phyloP scores from a whole-genome alignment of 1,284 basidiomycete genomes.

The Athelia sp. region DNA sequence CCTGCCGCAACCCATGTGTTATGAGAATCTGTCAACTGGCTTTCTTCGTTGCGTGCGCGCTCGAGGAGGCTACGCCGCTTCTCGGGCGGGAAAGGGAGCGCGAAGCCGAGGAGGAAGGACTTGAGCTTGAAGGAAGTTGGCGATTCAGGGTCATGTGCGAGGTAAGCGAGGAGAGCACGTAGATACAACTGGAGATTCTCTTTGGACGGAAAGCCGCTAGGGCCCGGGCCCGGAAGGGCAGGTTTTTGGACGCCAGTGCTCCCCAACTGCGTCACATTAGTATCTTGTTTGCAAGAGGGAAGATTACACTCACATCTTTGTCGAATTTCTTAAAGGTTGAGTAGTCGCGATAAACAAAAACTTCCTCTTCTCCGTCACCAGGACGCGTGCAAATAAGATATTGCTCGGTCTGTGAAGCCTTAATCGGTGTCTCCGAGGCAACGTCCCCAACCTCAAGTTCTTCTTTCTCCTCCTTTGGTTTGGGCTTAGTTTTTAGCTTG shows the following conservation, averaged over 20 bases:
- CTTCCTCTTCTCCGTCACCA: background rate
- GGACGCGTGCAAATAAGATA: background rate
- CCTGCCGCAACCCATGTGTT: background rate
- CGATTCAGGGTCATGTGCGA: background rate
- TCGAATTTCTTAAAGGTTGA: background rate
- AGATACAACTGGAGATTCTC: background rate
- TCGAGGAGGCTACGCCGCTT: background rate
- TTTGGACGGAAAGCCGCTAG: background rate
- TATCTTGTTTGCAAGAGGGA: too few species aligned
- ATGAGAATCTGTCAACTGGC: background rate
- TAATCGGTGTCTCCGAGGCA: background rate
- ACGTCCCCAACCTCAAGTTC: background rate
- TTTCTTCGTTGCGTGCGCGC: background rate
- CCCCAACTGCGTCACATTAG: background rate
- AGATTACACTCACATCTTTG: background rate
- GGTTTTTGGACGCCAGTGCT: background rate
- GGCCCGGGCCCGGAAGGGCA: background rate
- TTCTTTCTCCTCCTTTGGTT: too few species aligned
- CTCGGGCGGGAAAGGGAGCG: background rate
- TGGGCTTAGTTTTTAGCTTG: background rate
- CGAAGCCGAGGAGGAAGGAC: slow-evolving; percentile 1
- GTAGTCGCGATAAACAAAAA: background rate
- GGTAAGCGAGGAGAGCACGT: background rate
- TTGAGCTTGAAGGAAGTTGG: background rate
- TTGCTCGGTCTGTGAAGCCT: background rate